Conservation (phyloP, 2,329 filamentous ascomycete species). For the Rhexocercosporidium sp. region DNA sequence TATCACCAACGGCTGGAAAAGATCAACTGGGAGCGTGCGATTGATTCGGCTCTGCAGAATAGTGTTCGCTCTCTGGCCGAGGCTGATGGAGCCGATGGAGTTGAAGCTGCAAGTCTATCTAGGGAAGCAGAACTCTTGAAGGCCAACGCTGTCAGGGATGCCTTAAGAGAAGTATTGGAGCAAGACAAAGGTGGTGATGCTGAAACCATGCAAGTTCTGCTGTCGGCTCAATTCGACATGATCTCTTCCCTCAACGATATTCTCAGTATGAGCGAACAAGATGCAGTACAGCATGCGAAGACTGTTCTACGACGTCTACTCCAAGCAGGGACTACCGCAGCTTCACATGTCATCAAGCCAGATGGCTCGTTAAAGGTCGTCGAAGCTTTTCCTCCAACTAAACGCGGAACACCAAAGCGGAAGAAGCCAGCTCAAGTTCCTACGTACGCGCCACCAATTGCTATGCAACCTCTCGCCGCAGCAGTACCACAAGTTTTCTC, state of each 20-base stretch:
- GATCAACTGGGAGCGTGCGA: slow-evolving; percentile 82
- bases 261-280: slow-evolving; percentile 79
- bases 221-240: slow-evolving; percentile 91
- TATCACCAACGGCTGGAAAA: slow-evolving; percentile 84
- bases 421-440: slow-evolving; percentile 55
- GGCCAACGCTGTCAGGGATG: slow-evolving; percentile 79
- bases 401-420: slow-evolving; percentile 78
- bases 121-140: slow-evolving; percentile 88
- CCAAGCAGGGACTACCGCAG: slow-evolving; percentile 73
- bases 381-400: slow-evolving; percentile 72
- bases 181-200: slow-evolving; percentile 83
- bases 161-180: slow-evolving; percentile 77
- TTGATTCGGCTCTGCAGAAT: slow-evolving; percentile 88
- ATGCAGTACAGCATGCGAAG: slow-evolving; percentile 82
- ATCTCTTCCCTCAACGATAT: slow-evolving; percentile 83
- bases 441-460: slow-evolving; percentile 31
- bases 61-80: slow-evolving; percentile 79
- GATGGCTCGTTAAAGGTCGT: slow-evolving; percentile 68
- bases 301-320: slow-evolving; percentile 78
- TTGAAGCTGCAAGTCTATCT: slow-evolving; percentile 73
- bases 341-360: slow-evolving; percentile 87
- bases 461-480: slow-evolving; percentile 48
- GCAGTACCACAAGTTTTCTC: slow-evolving; percentile 45
- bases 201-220: slow-evolving; percentile 78
- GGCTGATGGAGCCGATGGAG: slow-evolving; percentile 67